Conservation (phyloP, 2,329 filamentous ascomycete species). For the Exserohilum turcica region DNA sequence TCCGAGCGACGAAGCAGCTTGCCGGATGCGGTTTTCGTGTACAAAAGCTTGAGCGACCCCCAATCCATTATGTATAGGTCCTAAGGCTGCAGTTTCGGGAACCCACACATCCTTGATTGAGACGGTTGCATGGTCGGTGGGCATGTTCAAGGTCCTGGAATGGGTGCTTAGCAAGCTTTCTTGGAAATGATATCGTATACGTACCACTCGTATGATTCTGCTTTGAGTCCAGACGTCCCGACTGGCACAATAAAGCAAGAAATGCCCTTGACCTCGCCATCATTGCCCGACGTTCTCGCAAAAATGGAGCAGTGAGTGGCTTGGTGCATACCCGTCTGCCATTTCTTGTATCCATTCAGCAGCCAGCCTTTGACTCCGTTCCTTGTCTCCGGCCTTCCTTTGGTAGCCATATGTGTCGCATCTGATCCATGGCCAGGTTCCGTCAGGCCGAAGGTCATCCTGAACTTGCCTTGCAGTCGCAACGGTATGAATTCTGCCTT, state of each 20-base stretch:
- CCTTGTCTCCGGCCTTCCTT: conserved; percentile 52
- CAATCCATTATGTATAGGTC: conserved; percentile 59
- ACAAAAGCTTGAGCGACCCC: conserved; percentile 68
- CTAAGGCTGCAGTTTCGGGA: conserved; percentile 59
- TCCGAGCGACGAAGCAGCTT: conserved; percentile 65
- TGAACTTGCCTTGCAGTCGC: conserved; percentile 59
- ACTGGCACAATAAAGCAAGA: conserved; percentile 65
- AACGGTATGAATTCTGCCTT: conserved; percentile 60
- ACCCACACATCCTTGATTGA: conserved; percentile 63
- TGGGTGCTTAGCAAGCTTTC: conserved; percentile 7
- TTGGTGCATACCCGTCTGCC: conserved; percentile 67
- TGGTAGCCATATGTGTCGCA: conserved; percentile 66
- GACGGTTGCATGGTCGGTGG: conserved; percentile 67
- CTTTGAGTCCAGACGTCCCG: conserved; percentile 58
- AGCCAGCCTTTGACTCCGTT: conserved; percentile 56
- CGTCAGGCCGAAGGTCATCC: conserved; percentile 66
- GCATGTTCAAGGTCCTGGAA: conserved; percentile 66
- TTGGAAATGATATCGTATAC: background rate
- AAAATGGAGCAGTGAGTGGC: conserved; percentile 68
- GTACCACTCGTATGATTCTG: conserved; percentile 64
- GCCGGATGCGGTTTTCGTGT: conserved; percentile 69
- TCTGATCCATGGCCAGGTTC: conserved; percentile 67
- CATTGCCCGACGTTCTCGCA: conserved; percentile 60
- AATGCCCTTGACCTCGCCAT: conserved; percentile 62
- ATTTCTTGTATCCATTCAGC: conserved; percentile 66